Evolutionary conservation across 352 stramenopile genomes (phyloP).

Genomic region (Phytophthora kernoviae): DNA sequence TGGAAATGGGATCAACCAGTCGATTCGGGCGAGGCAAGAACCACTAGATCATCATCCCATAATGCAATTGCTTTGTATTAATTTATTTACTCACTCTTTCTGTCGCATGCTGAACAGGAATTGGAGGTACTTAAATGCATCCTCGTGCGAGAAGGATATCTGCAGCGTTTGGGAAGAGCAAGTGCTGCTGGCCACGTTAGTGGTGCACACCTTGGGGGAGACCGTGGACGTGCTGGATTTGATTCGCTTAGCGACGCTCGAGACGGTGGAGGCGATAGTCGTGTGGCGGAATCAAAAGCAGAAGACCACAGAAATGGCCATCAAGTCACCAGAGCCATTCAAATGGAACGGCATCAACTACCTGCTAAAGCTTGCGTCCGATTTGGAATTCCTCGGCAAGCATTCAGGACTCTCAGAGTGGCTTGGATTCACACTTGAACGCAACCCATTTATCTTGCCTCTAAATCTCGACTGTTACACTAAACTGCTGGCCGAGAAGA

Average conservation of each 20-base stretch:
- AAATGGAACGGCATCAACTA: slow-evolving; percentile 94
- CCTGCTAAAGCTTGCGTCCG: slow-evolving; percentile 88
- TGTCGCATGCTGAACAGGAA: slow-evolving; percentile 60
- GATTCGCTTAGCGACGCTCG: slow-evolving; percentile 83
- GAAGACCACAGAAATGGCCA: slow-evolving; percentile 3
- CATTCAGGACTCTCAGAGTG: slow-evolving; percentile 76
- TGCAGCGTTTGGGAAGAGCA: slow-evolving; percentile 69
- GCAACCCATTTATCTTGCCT: slow-evolving; percentile 91
- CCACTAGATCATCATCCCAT: no score
- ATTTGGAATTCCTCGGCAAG: slow-evolving; percentile 91
- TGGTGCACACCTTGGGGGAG: slow-evolving; percentile 57
- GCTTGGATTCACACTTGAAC: slow-evolving; percentile 82
- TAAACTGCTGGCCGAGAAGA: slow-evolving; percentile 20
- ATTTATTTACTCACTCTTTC: neutral
- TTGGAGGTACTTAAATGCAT: slow-evolving; percentile 91
- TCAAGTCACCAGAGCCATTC: slow-evolving; percentile 42
- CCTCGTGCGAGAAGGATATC: slow-evolving; percentile 88
- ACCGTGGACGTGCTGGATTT: slow-evolving; percentile 90
- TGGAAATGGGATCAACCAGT: slow-evolving; percentile 29
- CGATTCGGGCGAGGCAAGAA: slow-evolving; percentile 58
- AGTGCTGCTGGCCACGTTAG: slow-evolving; percentile 47
- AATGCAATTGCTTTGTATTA: neutral
- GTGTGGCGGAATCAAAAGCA: slow-evolving; percentile 65
- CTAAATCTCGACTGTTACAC: slow-evolving; percentile 72
- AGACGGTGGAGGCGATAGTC: slow-evolving; percentile 86